phyloP scores from a whole-genome alignment of 2,329 filamentous ascomycete genomes.

The Cladosporium sp. region DNA sequence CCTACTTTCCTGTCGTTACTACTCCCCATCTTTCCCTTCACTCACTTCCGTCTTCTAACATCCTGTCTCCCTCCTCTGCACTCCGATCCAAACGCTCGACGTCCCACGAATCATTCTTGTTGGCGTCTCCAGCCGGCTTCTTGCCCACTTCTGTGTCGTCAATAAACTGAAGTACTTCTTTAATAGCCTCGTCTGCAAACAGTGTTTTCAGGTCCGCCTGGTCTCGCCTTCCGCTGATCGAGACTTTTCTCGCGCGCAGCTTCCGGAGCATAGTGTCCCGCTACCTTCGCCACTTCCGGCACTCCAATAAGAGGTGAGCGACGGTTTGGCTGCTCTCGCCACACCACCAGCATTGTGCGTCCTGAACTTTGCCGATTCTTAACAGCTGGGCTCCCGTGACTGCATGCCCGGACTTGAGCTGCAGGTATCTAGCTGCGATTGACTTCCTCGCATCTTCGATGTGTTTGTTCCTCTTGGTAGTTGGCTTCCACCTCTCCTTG shows the following conservation, averaged over 20 bases:
- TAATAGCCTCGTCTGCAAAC: no score
- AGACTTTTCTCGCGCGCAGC: background rate
- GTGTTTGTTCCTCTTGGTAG: background rate
- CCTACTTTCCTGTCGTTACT: background rate
- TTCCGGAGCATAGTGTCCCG: background rate
- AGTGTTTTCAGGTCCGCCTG: background rate
- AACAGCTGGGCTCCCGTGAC: conserved; percentile 1
- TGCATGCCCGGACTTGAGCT: conserved; percentile 4
- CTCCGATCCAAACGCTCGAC: background rate
- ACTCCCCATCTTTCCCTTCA: background rate
- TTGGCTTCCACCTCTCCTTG: background rate
- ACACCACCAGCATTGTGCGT: background rate
- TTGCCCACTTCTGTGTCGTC: no score
- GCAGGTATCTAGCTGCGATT: background rate
- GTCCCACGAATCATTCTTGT: background rate
- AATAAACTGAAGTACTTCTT: no score
- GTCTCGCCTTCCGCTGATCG: conserved; percentile 1
- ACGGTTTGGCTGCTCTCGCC: background rate
- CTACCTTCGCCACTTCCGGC: conserved; percentile 7
- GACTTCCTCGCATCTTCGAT: background rate
- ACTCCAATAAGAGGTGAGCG: background rate
- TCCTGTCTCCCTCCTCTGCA: background rate
- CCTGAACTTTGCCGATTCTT: background rate
- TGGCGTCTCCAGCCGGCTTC: background rate
- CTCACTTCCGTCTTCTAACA: background rate